A percentile compares a stretch with the other conserved stretches of the same genome.
Evolutionary conservation across 2,329 filamentous ascomycete species (phyloP).

Genomic region (Ceratocystis smalleyi): DNA sequence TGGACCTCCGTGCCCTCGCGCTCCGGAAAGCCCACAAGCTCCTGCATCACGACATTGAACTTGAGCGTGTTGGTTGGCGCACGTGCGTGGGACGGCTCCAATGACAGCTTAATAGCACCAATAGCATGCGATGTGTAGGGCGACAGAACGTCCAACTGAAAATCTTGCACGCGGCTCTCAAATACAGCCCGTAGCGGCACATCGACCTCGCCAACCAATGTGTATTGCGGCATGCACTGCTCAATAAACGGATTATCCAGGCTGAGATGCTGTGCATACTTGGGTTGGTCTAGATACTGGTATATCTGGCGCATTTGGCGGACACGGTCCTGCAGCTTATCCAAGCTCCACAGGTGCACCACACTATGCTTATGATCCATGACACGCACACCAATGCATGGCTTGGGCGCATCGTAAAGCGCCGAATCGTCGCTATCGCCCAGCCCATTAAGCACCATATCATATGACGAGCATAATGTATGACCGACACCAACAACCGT

Average conservation of each 20-base stretch:
- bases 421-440: constrained; percentile 70
- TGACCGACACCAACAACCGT: constrained; percentile 81
- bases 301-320: constrained; percentile 92
- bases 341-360: constrained; percentile 83
- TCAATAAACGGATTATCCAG: constrained; percentile 89
- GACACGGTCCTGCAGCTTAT: constrained; percentile 77
- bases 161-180: constrained; percentile 86
- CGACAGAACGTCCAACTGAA: constrained; percentile 75
- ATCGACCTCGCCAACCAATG: constrained; percentile 80
- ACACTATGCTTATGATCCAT: constrained; percentile 79
- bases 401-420: constrained; percentile 68
- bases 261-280: constrained; percentile 84
- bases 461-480: constrained; percentile 80
- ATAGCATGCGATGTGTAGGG: constrained; percentile 84
- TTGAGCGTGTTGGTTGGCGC: constrained; percentile 86
- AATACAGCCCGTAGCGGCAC: constrained; percentile 88
- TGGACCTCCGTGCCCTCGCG: constrained; percentile 91
- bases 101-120: constrained; percentile 74
- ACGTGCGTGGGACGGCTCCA: constrained; percentile 86
- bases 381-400: constrained; percentile 78
- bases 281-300: constrained; percentile 87
- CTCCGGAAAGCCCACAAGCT: constrained; percentile 86
- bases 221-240: constrained; percentile 79
- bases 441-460: constrained; percentile 85
- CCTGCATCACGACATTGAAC: constrained; percentile 97